These are phyloP conservation scores for Biscogniauxia mediterranea DNA, from an alignment of 2,329 filamentous ascomycete genomes.

Conservation along the genomic window DNA sequence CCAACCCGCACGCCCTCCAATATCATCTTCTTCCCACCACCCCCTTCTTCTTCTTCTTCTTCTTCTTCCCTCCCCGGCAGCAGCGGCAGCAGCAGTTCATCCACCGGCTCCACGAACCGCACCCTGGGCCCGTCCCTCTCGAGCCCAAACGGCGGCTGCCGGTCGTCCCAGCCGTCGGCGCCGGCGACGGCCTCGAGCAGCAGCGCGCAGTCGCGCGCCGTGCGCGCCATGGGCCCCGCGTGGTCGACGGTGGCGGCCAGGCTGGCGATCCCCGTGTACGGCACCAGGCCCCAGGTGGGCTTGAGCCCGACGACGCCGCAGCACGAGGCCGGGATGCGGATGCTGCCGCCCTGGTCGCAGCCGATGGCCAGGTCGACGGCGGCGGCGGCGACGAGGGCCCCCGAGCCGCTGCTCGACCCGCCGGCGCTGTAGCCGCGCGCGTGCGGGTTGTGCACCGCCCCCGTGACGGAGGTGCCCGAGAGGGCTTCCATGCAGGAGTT, in stretches of 20 bases:
- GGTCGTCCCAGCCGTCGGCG: constrained; percentile 34
- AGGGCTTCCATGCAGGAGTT: constrained; percentile 43
- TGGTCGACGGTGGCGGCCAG: constrained; percentile 33
- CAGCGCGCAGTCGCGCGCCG: constrained; percentile 28
- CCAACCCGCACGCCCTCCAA: constrained; percentile 31
- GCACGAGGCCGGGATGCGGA: constrained; percentile 32
- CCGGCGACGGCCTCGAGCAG: constrained; percentile 34
- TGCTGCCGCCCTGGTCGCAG: constrained; percentile 35
- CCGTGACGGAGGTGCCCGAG: constrained; percentile 43
- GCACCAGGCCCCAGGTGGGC: constrained; percentile 33
- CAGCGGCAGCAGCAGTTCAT: not conserved
- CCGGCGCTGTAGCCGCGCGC: constrained; percentile 44
- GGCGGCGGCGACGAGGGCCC: constrained; percentile 41
- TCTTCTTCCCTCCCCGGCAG: too few species aligned
- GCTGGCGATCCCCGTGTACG: constrained; percentile 34
- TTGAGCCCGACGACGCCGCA: constrained; percentile 35
- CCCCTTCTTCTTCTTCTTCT: too few species aligned
- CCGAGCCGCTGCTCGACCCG: constrained; percentile 43
- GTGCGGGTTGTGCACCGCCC: constrained; percentile 46
- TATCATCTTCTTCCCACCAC: constrained; percentile 6
- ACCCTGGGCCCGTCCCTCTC: constrained; percentile 15
- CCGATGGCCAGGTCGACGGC: constrained; percentile 34
- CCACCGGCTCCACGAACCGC: constrained; percentile 18
- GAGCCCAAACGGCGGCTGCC: constrained; percentile 25
- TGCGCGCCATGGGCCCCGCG: constrained; percentile 31